These are phyloP conservation scores for Saccharomycopsis crataegensis DNA, from an alignment of 1,139 yeast genomes.

Conservation along the genomic window DNA sequence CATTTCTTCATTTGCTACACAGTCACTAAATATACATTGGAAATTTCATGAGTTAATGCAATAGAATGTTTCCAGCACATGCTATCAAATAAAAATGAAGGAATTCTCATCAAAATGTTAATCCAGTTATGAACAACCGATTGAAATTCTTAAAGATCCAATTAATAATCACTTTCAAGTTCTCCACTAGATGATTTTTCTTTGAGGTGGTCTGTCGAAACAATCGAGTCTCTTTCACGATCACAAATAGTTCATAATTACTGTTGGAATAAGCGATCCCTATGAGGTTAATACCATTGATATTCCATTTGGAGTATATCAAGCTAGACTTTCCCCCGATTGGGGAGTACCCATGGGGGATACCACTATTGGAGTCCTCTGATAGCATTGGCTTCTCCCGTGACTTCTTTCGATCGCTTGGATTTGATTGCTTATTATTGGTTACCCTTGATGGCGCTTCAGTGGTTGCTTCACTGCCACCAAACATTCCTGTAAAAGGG, in stretches of 20 bases:
- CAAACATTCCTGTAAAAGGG: constrained; percentile 1
- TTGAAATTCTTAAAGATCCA: constrained; percentile 20
- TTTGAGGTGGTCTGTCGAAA: background rate
- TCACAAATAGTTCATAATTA: constrained; percentile 15
- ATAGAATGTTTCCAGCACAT: too few relatives aligned
- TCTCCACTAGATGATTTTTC: constrained; percentile 12
- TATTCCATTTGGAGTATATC: constrained; percentile 7
- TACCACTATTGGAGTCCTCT: background rate
- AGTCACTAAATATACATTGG: too few relatives aligned
- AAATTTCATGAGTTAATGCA: too few relatives aligned
- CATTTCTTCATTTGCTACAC: too few relatives aligned
- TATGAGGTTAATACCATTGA: background rate
- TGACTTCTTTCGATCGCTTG: background rate
- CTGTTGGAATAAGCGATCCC: constrained; percentile 16
- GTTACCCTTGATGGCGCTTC: background rate
- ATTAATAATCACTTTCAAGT: constrained; percentile 16
- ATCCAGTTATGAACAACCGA: constrained; percentile 17
- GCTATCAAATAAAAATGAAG: too few relatives aligned
- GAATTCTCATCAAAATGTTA: background rate
- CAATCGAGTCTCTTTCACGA: constrained; percentile 6
- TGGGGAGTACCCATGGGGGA: background rate
- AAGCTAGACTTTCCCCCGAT: constrained; percentile 7
- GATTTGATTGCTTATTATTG: background rate
- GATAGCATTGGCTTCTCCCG: background rate
- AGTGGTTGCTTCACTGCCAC: background rate